phyloP scores from a whole-genome alignment of 2,329 filamentous ascomycete species.

The Tolypocladium pustulatum region DNA sequence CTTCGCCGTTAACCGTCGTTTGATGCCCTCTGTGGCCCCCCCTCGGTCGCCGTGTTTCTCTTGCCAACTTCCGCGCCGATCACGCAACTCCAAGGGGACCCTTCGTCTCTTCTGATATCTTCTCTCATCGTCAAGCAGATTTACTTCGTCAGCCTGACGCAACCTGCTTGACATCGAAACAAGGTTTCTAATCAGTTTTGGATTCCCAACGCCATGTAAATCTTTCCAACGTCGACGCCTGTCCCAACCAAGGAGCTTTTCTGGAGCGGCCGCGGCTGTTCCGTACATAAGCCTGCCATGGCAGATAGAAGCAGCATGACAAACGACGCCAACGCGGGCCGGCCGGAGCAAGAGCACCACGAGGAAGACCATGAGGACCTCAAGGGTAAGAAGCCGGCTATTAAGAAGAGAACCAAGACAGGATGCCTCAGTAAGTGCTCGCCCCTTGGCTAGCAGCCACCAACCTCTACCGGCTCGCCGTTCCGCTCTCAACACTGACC shows the following conservation, averaged over 20 bases:
- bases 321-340: slow-evolving; percentile 2
- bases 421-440: slow-evolving; percentile 69
- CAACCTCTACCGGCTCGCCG: background rate
- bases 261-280: background rate
- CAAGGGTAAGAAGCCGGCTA: slow-evolving; percentile 34
- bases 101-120: background rate
- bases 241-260: background rate
- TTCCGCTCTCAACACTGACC: slow-evolving; percentile 8
- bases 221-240: background rate
- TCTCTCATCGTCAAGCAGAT: background rate
- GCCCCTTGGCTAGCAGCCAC: background rate
- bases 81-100: background rate
- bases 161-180: background rate
- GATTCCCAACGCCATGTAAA: slow-evolving; percentile 8
- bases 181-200: background rate
- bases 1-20: slow-evolving; percentile 6
- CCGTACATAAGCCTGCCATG: background rate
- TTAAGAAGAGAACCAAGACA: slow-evolving; percentile 74
- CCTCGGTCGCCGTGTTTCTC: background rate
- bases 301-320: slow-evolving; percentile 3
- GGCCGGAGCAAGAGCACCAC: slow-evolving; percentile 20
- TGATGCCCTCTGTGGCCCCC: slow-evolving; percentile 3
- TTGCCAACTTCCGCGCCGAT: background rate
- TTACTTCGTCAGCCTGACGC: background rate
- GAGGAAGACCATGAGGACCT: slow-evolving; percentile 28